Conservation (phyloP, 805 yeast genomes). For the Ogataea paraovalis region DNA sequence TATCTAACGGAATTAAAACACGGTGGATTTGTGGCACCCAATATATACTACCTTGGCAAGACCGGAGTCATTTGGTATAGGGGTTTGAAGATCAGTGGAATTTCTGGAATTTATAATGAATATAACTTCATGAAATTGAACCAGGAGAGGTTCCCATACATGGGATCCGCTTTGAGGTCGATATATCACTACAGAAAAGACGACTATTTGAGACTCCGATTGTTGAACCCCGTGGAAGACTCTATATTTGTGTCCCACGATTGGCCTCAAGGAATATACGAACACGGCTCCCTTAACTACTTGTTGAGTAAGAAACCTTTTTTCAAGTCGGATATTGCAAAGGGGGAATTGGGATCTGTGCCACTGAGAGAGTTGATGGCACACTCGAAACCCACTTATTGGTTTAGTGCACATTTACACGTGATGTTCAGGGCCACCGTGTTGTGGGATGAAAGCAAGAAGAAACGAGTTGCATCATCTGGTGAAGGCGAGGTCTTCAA, state of each 20-base stretch:
- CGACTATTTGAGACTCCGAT: conserved; percentile 54
- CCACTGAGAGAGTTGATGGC: conserved; percentile 53
- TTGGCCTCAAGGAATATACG: conserved; percentile 84
- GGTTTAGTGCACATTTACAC: conserved; percentile 93
- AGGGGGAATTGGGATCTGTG: conserved; percentile 68
- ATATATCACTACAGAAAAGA: conserved; percentile 71
- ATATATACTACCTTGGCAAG: conserved; percentile 80
- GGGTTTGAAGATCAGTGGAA: conserved; percentile 75
- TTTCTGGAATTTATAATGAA: conserved; percentile 77
- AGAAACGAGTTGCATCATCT: background rate
- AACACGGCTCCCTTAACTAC: conserved; percentile 51
- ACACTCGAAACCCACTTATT: conserved; percentile 55
- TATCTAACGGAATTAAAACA: conserved; percentile 65
- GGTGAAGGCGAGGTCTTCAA: background rate
- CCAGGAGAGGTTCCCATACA: conserved; percentile 47
- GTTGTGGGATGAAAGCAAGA: conserved; percentile 18
- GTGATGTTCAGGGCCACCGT: conserved; percentile 62
- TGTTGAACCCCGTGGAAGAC: conserved; percentile 28
- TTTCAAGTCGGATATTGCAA: conserved; percentile 59
- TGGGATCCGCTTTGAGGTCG: conserved; percentile 44
- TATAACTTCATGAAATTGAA: conserved; percentile 42
- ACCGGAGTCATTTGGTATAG: conserved; percentile 68
- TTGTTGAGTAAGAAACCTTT: conserved; percentile 61
- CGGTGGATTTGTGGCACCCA: conserved; percentile 94
- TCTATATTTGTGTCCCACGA: conserved; percentile 80